Evolutionary conservation across 495 filamentous ascomycete species (phyloP), one percentile per base, ranked within the genome.

Genomic region (Hypoxylon lienhwacheense): DNA sequence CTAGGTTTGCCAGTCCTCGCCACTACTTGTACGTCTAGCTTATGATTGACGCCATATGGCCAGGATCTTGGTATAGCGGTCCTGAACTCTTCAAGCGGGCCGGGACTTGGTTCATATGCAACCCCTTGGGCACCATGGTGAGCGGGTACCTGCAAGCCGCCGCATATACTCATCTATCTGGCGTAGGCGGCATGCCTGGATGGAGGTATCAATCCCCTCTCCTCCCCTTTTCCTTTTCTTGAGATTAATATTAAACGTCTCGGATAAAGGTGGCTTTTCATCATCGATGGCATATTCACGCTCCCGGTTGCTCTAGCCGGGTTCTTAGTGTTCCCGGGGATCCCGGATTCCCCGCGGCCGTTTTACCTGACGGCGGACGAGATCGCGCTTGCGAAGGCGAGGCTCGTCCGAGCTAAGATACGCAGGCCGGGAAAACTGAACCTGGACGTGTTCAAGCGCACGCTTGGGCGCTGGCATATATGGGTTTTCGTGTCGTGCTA

Each of bases 241-340:
- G 24, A 33, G 14, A 8, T 12, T 5, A 22, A 43, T 28, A 5
- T 32, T 53, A 24, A 53, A 20, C 21, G 1, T 12, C 22, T 17
- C 41, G 3, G 17, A 39, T 50, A 4, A 44, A 53, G 73, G 36
- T 78, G 75, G 74, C 66, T 78, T 3, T 78, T 78, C 11, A 71
- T 78, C 28, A 76, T 78, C 39, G 73, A 76, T 44, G 73, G 73
- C 7, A 71, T 78, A 33, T 76, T 81, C 48, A 78, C 75, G 0
- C 65, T 79, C 10, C 77, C 77, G 11, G 60, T 78, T 6, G 77
- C 73, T 0, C 3, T 80, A 1, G 41, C 71, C 20, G 73, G 75
- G 0, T 77, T 74, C 29, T 5, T 74, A 1, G 65, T 77, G 16
- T 77, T 76, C 47, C 78, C 78, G 1, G 75, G 76, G 6, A 70